A percentile compares a stretch with the other conserved stretches of the same genome.
phyloP scores from a whole-genome alignment of 2,329 filamentous ascomycete species.

The Trichoderma sp. region DNA sequence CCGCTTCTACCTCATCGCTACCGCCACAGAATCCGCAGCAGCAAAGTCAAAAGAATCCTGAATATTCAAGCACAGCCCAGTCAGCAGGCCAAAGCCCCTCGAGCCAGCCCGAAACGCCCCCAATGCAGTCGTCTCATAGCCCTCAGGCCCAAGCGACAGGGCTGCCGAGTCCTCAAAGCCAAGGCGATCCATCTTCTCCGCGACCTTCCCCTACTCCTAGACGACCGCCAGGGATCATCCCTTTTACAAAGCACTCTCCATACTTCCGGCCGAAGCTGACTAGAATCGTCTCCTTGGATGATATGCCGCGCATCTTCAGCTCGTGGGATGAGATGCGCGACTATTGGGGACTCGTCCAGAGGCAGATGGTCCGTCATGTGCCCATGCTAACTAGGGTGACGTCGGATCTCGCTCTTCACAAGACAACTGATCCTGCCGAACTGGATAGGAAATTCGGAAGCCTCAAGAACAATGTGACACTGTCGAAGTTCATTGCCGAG shows the following conservation, averaged over 20 bases:
- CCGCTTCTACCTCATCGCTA: neutral
- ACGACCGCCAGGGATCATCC: slow-evolving; percentile 33
- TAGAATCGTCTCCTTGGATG: slow-evolving; percentile 31
- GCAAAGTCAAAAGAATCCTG: neutral
- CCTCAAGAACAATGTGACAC: slow-evolving; percentile 30
- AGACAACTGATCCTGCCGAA: slow-evolving; percentile 27
- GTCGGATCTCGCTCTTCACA: slow-evolving; percentile 31
- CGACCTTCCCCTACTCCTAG: slow-evolving; percentile 20
- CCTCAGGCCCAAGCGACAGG: slow-evolving; percentile 22
- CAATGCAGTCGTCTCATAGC: slow-evolving; percentile 19
- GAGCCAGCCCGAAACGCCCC: slow-evolving; percentile 30
- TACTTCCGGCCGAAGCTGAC: slow-evolving; percentile 36
- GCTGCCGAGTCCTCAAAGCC: slow-evolving; percentile 34
- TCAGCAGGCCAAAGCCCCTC: slow-evolving; percentile 24
- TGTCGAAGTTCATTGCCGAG: slow-evolving; percentile 35
- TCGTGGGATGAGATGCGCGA: slow-evolving; percentile 35
- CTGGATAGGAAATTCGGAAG: slow-evolving; percentile 32
- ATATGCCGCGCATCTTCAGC: slow-evolving; percentile 33
- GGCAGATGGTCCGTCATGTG: slow-evolving; percentile 36
- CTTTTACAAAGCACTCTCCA: slow-evolving; percentile 38
- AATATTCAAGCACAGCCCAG: neutral
- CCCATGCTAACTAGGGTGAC: slow-evolving; percentile 35
- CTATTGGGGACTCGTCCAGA: slow-evolving; percentile 40
- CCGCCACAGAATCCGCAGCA: neutral
- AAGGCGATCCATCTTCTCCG: slow-evolving; percentile 22